Percentiles rank a stretch among this genome's conserved stretches.
Conservation (phyloP, 345 rosid species). For the Lepidium sativum region DNA sequence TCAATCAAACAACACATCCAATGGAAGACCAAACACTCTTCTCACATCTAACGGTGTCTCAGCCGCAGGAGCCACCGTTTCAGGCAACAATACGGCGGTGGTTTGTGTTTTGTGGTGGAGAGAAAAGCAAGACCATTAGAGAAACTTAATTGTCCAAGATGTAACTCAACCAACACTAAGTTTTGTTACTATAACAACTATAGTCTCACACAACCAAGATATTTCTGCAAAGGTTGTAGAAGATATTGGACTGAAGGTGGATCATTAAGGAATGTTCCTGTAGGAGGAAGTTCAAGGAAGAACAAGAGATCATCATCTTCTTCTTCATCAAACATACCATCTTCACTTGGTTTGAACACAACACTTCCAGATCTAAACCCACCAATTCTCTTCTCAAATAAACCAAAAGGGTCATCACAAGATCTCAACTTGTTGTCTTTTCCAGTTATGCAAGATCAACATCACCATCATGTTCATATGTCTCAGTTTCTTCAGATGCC, state of each 20-base stretch:
- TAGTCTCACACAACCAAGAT: constrained; percentile 82
- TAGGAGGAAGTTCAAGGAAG: constrained; percentile 77
- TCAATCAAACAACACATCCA: constrained; percentile 18
- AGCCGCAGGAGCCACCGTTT: constrained; percentile 9
- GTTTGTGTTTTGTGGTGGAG: constrained; percentile 20
- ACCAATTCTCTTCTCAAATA: constrained; percentile 24
- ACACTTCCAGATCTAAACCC: constrained; percentile 28
- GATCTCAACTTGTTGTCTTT: constrained; percentile 32
- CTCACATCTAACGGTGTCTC: constrained; percentile 15
- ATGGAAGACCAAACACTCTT: constrained; percentile 17
- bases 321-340: constrained; percentile 13
- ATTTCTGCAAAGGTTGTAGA: constrained; percentile 85
- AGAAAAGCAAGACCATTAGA: constrained; percentile 26
- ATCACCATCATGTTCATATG: constrained; percentile 22
- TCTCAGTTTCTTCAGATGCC: constrained; percentile 26
- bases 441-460: constrained; percentile 29
- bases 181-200: constrained; percentile 92
- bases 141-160: constrained; percentile 85
- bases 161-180: constrained; percentile 84
- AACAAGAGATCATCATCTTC: constrained; percentile 38
- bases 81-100: constrained; percentile 17
- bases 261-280: constrained; percentile 74
- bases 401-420: constrained; percentile 28
- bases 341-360: constrained; percentile 23
- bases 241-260: constrained; percentile 98